Evolutionary conservation across 75 land plant species (phyloP).

Genomic region (Azolla pinnata): DNA sequence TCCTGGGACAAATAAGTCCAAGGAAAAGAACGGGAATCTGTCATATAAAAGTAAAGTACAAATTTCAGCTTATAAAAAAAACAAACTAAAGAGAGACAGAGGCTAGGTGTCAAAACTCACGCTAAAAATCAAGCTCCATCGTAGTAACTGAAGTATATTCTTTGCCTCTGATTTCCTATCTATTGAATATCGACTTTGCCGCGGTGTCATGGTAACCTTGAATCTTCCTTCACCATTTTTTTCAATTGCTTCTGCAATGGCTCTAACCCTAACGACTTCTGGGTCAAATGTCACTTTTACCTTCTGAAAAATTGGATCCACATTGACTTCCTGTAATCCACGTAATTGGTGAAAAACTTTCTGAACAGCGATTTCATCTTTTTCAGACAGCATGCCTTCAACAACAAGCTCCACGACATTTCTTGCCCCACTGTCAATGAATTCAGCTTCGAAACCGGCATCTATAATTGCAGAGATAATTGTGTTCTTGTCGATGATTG

Average conservation of each 20-base stretch:
- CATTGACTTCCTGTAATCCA: slow-evolving; percentile 50
- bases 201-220: slow-evolving; percentile 40
- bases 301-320: slow-evolving; percentile 37
- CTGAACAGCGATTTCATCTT: slow-evolving; percentile 45
- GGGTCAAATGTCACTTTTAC: slow-evolving; percentile 66
- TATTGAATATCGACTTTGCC: slow-evolving; percentile 42
- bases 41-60: slow-evolving; percentile 1
- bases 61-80: neutral
- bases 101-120: slow-evolving; percentile 32
- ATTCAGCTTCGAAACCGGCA: slow-evolving; percentile 86
- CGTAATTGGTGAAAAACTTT: slow-evolving; percentile 34
- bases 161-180: slow-evolving; percentile 50
- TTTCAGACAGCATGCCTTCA: slow-evolving; percentile 39
- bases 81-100: neutral
- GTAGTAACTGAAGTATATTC: slow-evolving; percentile 61
- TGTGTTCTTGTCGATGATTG: slow-evolving; percentile 41
- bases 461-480: slow-evolving; percentile 84
- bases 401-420: slow-evolving; percentile 48
- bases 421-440: slow-evolving; percentile 67
- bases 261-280: slow-evolving; percentile 59
- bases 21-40: slow-evolving; percentile 84
- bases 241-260: slow-evolving; percentile 63
- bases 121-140: slow-evolving; percentile 63
- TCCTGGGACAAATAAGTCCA: slow-evolving; percentile 59
- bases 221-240: slow-evolving; percentile 43